Conservation (phyloP, 208 protist genomes). For the Wallacemonas collosoma region DNA sequence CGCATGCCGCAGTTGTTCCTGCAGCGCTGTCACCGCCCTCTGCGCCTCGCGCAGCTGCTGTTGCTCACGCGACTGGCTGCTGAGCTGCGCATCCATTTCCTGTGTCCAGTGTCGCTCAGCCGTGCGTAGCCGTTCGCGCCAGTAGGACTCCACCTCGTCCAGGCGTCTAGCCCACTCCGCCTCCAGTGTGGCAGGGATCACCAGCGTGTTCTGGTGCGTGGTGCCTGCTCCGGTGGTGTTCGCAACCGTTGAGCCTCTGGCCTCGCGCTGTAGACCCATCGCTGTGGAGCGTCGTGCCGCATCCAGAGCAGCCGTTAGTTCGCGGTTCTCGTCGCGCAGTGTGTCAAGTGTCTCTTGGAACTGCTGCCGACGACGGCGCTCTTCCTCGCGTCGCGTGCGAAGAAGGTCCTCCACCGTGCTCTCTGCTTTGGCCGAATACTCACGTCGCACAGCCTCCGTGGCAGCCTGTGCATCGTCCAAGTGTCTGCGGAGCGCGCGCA, state of each 20-base stretch:
- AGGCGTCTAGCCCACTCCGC: conserved; percentile 45
- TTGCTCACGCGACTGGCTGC: conserved; percentile 35
- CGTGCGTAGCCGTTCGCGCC: conserved; percentile 43
- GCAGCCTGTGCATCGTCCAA: conserved; percentile 23
- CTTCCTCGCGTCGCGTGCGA: conserved; percentile 34
- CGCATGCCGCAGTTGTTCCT: conserved; percentile 40
- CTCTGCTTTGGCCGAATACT: conserved; percentile 28
- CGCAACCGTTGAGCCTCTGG: background rate
- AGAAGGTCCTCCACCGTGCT: conserved; percentile 25
- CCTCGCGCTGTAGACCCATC: conserved; percentile 16
- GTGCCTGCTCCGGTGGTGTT: background rate
- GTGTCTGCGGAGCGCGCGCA: conserved; percentile 33
- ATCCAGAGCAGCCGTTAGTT: conserved; percentile 38
- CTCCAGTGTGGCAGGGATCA: conserved; percentile 14
- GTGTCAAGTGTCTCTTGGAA: conserved; percentile 49
- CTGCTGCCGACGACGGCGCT: conserved; percentile 38
- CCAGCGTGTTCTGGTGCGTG: background rate
- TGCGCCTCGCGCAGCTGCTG: conserved; percentile 49
- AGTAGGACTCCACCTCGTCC: conserved; percentile 53
- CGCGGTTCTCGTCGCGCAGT: conserved; percentile 51
- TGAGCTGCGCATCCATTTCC: conserved; percentile 30
- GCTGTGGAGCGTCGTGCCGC: conserved; percentile 1
- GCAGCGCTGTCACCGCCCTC: conserved; percentile 37
- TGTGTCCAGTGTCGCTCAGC: conserved; percentile 47
- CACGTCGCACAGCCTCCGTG: conserved; percentile 22